Evolutionary conservation across 164 flowering plant species (phyloP), one percentile per base, ranked within the genome.

Genomic region (Taxillus chinensis): DNA sequence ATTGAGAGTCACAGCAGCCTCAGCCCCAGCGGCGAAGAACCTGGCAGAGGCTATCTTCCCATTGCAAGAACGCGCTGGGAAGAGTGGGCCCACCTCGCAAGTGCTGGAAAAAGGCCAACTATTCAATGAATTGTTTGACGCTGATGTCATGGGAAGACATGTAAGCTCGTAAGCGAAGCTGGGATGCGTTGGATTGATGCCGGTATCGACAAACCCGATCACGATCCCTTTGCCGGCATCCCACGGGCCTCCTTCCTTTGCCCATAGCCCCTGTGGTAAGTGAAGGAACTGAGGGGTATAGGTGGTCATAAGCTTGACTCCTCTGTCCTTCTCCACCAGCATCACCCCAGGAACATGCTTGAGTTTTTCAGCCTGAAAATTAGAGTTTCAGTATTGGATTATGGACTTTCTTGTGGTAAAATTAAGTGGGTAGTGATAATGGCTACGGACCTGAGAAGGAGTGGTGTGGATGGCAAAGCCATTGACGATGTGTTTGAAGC

Each of bases 161-260:
- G 58, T 0, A 5, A 80, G 83, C 68, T 80, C 80, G 67, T 75
- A 73, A 59, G 83, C 79, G 58, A 93, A 93, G 69, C 99, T 93
- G 14, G 96, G 97, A 67, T 93, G 97, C 0, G 17, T 3, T 0
- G 97, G 97, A 64, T 84, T 70, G 11, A 93, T 93, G 48, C 99
- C 99, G 0, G 92, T 78, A 68, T 93, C 99, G 2, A 90, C 70
- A 59, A 93, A 68, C 51, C 96, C 99, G 49, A 90, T 81, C 55
- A 90, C 91, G 51, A 93, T 73, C 38, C 92, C 99, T 67, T 93
- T 91, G 0, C 99, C 99, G 2, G 89, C 95, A 37, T 80, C 73
- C 62, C 62, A 70, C 2, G 75, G 72, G 42, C 93, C 93, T 64
- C 89, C 97, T 79, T 68, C 71, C 57, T 76, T 65, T 7, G 73